These are phyloP conservation scores for Beauveria asiatica DNA, from an alignment of 2,329 filamentous ascomycete species.

Conservation along the genomic window DNA sequence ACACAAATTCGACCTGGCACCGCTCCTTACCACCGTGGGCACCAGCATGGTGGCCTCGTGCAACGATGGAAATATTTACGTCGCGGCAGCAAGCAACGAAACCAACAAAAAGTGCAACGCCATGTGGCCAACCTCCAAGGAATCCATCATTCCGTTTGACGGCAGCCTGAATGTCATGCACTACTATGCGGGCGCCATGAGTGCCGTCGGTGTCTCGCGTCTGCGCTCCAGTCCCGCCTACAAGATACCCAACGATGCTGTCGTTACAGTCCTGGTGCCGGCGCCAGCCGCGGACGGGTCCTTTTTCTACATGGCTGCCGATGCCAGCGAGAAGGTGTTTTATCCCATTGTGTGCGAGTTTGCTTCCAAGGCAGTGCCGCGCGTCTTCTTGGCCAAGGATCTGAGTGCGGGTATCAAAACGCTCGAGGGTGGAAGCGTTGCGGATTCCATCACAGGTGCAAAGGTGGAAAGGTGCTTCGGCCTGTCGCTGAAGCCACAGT, in stretches of 20 bases:
- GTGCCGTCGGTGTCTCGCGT: constrained; percentile 21
- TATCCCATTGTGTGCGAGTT: constrained; percentile 24
- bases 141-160: constrained; percentile 17
- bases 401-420: constrained; percentile 16
- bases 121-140: constrained; percentile 17
- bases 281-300: constrained; percentile 11
- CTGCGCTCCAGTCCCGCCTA: constrained; percentile 18
- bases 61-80: constrained; percentile 27
- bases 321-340: constrained; percentile 17
- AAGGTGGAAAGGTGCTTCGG: constrained; percentile 14
- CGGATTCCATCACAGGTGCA: constrained; percentile 21
- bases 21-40: constrained; percentile 15
- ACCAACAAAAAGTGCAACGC: constrained; percentile 16
- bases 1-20: constrained; percentile 16
- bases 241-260: constrained; percentile 13
- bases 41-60: constrained; percentile 22
- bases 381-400: constrained; percentile 22
- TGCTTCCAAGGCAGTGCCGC: constrained; percentile 14
- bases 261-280: constrained; percentile 16
- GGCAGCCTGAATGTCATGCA: constrained; percentile 21
- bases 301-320: constrained; percentile 16
- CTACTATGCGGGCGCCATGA: constrained; percentile 27
- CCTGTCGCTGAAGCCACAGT: not conserved
- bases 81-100: constrained; percentile 15
- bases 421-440: constrained; percentile 17